phyloP scores from a whole-genome alignment of 257 asterid species.

The Verbena officinalis region DNA sequence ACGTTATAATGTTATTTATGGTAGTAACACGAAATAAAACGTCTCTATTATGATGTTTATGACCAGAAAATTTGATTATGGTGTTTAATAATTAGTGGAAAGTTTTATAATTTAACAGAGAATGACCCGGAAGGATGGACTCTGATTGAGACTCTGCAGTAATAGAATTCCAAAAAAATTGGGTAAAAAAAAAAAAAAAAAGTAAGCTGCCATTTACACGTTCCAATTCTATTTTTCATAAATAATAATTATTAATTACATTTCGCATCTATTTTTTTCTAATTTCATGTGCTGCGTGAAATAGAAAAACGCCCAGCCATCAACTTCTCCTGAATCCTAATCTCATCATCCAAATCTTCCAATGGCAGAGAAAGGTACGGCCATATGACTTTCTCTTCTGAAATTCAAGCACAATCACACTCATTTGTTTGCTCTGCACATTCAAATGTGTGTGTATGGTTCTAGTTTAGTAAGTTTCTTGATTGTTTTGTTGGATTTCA shows the following conservation, averaged over 20 bases:
- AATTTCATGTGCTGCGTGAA: slow-evolving; percentile 22
- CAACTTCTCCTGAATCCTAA: neutral
- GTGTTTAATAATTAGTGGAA: no score
- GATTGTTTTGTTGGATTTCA: slow-evolving; percentile 26
- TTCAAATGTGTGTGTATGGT: neutral
- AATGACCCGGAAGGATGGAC: no score
- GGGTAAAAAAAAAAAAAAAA: neutral
- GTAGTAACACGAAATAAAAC: neutral
- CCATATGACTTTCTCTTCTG: neutral
- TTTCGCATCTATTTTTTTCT: neutral
- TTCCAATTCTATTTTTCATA: slow-evolving; percentile 2
- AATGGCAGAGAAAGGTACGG: slow-evolving; percentile 65
- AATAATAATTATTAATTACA: neutral
- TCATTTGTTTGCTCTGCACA: neutral
- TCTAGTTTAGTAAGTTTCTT: no score
- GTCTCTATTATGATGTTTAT: no score
- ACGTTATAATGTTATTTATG: neutral
- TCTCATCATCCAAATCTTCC: slow-evolving; percentile 29
- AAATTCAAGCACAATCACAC: slow-evolving; percentile 6
- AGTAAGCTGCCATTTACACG: slow-evolving; percentile 23
- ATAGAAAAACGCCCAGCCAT: slow-evolving; percentile 30
- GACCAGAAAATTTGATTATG: no score
- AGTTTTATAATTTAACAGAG: no score
- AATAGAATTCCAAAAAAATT: no score
- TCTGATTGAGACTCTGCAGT: no score